Conservation (phyloP, 495 filamentous ascomycete species). For the Aspergillus sclerotioniger region DNA sequence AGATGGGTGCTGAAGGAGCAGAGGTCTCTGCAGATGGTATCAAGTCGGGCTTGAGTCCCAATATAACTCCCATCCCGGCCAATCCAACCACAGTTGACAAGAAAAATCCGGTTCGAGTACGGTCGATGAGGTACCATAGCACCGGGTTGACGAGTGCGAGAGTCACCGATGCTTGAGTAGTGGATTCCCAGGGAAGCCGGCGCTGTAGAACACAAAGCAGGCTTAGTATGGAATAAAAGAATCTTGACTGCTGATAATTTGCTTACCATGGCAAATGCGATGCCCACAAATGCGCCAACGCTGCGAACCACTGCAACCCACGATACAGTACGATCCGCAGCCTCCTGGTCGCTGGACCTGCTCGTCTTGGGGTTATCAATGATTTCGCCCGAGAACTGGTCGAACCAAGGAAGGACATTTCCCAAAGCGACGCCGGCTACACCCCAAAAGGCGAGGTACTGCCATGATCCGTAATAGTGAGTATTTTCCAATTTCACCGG, state of each 20-base stretch:
- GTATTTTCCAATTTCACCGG: slow-evolving; percentile 61
- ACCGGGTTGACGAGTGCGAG: slow-evolving; percentile 91
- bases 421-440: slow-evolving; percentile 73
- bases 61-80: slow-evolving; percentile 66
- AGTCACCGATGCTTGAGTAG: slow-evolving; percentile 85
- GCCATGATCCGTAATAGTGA: slow-evolving; percentile 57
- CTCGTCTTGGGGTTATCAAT: slow-evolving; percentile 20
- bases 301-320: slow-evolving; percentile 84
- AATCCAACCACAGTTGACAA: slow-evolving; percentile 70
- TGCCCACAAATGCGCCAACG: slow-evolving; percentile 91
- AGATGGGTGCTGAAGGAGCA: slow-evolving; percentile 19
- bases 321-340: slow-evolving; percentile 48
- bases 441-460: slow-evolving; percentile 80
- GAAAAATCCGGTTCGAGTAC: slow-evolving; percentile 78
- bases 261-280: slow-evolving; percentile 92
- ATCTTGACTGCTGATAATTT: background rate
- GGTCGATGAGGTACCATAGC: slow-evolving; percentile 94
- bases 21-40: slow-evolving; percentile 62
- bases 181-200: slow-evolving; percentile 88
- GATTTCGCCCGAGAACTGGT: slow-evolving; percentile 57
- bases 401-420: slow-evolving; percentile 79
- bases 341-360: slow-evolving; percentile 28
- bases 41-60: slow-evolving; percentile 70
- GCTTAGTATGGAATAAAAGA: slow-evolving; percentile 16
- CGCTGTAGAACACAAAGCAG: slow-evolving; percentile 51